Percentiles rank a stretch among this genome's conserved stretches.
Conservation (phyloP, 2,329 filamentous ascomycete species). For the Talaromyces verruculosus region DNA sequence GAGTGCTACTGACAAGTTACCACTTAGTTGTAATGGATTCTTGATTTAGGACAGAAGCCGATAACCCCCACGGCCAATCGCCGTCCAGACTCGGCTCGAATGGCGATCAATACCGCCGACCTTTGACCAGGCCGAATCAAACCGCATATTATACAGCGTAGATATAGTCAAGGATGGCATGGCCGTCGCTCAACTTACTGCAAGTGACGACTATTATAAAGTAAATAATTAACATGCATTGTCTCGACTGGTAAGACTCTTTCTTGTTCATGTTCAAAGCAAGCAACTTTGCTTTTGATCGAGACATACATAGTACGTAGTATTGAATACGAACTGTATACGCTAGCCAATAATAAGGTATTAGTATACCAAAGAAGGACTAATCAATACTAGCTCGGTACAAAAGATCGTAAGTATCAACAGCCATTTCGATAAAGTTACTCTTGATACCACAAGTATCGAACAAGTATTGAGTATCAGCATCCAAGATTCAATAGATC, state of each 20-base stretch:
- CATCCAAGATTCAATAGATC: not conserved
- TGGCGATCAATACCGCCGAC: slow-evolving; percentile 5
- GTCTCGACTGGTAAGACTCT: not conserved
- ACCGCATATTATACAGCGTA: not conserved
- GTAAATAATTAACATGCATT: not conserved
- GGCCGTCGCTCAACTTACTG: not conserved
- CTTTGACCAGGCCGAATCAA: not conserved
- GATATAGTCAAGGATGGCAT: not conserved
- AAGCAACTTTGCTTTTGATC: not conserved
- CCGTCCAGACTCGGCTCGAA: not conserved
- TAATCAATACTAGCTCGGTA: slow-evolving; percentile 4
- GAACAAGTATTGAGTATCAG: not conserved
- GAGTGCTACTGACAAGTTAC: not conserved
- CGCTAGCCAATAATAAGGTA: slow-evolving; percentile 11
- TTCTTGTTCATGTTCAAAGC: not conserved
- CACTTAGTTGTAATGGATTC: not conserved
- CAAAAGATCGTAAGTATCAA: not conserved
- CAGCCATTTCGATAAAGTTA: not conserved
- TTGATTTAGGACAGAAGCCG: not conserved
- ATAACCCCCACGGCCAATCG: not conserved
- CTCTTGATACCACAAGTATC: not conserved
- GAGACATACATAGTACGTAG: not conserved
- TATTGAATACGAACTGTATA: not conserved
- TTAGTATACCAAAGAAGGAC: slow-evolving; percentile 10
- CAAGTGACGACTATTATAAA: not conserved